phyloP scores from a whole-genome alignment of 805 yeast genomes.

The Candida montana region DNA sequence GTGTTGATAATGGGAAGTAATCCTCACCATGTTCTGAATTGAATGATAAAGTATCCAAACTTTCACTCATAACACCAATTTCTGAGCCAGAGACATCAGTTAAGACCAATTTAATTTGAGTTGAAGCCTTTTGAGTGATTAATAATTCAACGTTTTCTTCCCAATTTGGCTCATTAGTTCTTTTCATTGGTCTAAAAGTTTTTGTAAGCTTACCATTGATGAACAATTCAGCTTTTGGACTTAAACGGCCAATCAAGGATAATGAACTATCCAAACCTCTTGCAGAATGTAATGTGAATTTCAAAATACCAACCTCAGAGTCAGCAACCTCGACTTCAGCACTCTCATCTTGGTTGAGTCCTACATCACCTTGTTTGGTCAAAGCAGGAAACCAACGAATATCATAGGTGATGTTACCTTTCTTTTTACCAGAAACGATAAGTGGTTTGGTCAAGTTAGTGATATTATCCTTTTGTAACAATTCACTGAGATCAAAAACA shows the following conservation, averaged over 20 bases:
- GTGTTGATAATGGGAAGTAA: slow-evolving; percentile 44
- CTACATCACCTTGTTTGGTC: slow-evolving; percentile 10
- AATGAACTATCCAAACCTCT: slow-evolving; percentile 47
- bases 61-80: slow-evolving; percentile 54
- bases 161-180: slow-evolving; percentile 71
- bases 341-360: slow-evolving; percentile 23
- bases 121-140: slow-evolving; percentile 52
- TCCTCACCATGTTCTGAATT: slow-evolving; percentile 42
- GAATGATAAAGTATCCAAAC: slow-evolving; percentile 34
- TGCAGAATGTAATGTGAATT: slow-evolving; percentile 56
- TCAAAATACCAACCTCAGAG: slow-evolving; percentile 70
- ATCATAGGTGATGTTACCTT: slow-evolving; percentile 58
- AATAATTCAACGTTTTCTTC: slow-evolving; percentile 57
- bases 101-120: slow-evolving; percentile 50
- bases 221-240: slow-evolving; percentile 66
- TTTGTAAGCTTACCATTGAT: slow-evolving; percentile 52
- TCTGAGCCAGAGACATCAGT: slow-evolving; percentile 52
- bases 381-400: slow-evolving; percentile 35
- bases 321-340: slow-evolving; percentile 36
- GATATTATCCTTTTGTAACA: slow-evolving; percentile 48
- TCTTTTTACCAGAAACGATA: slow-evolving; percentile 42
- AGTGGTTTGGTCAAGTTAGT: slow-evolving; percentile 21
- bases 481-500: slow-evolving; percentile 50
- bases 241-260: slow-evolving; percentile 39
- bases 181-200: slow-evolving; percentile 55